phyloP scores from a whole-genome alignment of 2,329 filamentous ascomycete genomes.

The Penicillium griseofulvum region DNA sequence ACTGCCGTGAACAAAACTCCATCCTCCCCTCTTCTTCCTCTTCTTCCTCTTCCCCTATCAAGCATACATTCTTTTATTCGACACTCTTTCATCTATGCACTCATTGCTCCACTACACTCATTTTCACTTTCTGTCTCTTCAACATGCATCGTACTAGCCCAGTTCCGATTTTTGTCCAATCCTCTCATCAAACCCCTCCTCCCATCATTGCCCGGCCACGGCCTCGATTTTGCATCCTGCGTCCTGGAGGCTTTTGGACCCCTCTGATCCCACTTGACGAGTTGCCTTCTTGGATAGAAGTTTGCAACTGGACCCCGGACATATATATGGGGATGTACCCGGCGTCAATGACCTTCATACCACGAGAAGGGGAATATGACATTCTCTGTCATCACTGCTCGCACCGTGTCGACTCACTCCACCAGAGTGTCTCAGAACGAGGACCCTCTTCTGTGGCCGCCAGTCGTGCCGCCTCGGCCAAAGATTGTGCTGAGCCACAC shows the following conservation, averaged over 20 bases:
- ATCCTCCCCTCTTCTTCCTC: background rate
- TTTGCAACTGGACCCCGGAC: conserved; percentile 28
- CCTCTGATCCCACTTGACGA: conserved; percentile 47
- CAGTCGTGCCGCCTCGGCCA: background rate
- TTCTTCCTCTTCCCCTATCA: background rate
- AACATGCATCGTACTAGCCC: conserved; percentile 11
- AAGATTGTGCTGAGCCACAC: conserved; percentile 6
- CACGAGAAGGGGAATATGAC: conserved; percentile 35
- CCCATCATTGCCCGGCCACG: conserved; percentile 19
- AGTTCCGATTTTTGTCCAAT: background rate
- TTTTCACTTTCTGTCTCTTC: conserved; percentile 1
- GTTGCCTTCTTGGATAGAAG: conserved; percentile 37
- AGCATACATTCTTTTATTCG: too few relatives aligned
- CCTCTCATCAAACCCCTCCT: background rate
- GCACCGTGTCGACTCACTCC: conserved; percentile 20
- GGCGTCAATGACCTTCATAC: conserved; percentile 21
- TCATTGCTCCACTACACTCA: conserved; percentile 4
- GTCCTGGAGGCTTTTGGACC: conserved; percentile 34
- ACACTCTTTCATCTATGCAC: background rate
- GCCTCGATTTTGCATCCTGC: conserved; percentile 42
- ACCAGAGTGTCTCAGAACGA: conserved; percentile 26
- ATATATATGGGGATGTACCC: conserved; percentile 24
- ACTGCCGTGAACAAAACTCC: background rate
- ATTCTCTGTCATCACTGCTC: conserved; percentile 33
- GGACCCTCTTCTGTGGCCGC: conserved; percentile 7